phyloP scores from a whole-genome alignment of 345 rosid genomes.

The Ailanthus altissimus region DNA sequence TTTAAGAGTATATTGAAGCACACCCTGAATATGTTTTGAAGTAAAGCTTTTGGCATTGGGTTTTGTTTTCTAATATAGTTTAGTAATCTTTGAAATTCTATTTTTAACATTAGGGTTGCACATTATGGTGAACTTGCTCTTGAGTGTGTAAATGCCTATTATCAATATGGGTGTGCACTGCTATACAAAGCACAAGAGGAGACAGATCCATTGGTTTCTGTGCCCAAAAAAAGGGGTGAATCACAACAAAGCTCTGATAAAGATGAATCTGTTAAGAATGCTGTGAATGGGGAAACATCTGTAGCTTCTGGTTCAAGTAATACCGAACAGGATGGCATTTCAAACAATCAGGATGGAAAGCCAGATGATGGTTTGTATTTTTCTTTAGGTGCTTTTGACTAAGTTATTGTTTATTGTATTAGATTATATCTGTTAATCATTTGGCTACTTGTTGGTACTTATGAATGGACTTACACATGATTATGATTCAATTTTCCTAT shows the following conservation, averaged over 20 bases:
- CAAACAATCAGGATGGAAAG: conserved; percentile 48
- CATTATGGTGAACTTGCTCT: conserved; percentile 71
- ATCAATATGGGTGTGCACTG: conserved; percentile 77
- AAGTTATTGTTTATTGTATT: not conserved
- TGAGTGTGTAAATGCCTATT: conserved; percentile 72
- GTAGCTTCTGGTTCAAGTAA: conserved; percentile 50
- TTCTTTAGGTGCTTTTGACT: not conserved
- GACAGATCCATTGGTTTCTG: conserved; percentile 77
- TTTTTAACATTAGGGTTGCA: conserved; percentile 48
- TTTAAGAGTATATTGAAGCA: not conserved
- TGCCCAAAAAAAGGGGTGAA: conserved; percentile 68
- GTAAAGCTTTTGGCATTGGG: not conserved
- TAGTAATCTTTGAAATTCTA: not conserved
- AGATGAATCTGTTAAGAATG: conserved; percentile 47
- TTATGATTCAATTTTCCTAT: not conserved
- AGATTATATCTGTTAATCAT: not conserved
- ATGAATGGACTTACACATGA: not conserved
- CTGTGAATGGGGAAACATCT: conserved; percentile 47
- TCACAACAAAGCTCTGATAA: conserved; percentile 40
- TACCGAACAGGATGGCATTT: conserved; percentile 50
- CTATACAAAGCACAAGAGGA: conserved; percentile 90
- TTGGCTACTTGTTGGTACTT: not conserved
- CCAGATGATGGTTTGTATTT: conserved; percentile 42
- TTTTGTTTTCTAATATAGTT: not conserved
- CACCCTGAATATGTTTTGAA: not conserved